These are phyloP conservation scores for Primulina eburnea DNA, from an alignment of 257 asterid genomes.

Conservation along the genomic window DNA sequence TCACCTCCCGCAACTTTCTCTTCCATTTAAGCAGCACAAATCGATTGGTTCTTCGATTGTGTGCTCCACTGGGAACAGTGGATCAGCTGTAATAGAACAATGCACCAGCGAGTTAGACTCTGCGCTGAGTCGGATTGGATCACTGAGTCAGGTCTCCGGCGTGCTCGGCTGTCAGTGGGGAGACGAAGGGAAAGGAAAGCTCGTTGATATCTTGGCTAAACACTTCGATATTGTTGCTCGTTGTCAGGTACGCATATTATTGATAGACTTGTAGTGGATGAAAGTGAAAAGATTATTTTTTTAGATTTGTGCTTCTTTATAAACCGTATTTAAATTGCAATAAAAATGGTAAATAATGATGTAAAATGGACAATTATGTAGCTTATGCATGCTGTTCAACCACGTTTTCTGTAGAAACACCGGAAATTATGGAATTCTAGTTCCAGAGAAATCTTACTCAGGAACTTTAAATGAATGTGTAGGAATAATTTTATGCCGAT, in stretches of 20 bases:
- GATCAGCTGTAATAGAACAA: conserved; percentile 34
- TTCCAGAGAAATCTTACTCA: neutral
- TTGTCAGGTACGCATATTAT: conserved; percentile 60
- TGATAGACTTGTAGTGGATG: neutral
- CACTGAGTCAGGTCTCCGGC: conserved; percentile 91
- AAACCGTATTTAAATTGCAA: neutral
- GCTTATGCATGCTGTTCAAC: neutral
- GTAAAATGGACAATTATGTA: neutral
- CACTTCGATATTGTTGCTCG: conserved; percentile 95
- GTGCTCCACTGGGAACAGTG: conserved; percentile 37
- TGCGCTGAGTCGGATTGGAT: conserved; percentile 51
- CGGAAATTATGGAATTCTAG: neutral
- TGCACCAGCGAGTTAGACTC: conserved; percentile 29
- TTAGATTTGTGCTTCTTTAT: neutral
- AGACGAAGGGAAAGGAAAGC: conserved; percentile 97
- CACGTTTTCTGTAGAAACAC: neutral
- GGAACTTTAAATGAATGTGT: neutral
- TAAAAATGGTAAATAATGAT: neutral
- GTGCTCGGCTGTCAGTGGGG: conserved; percentile 98
- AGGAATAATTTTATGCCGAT: neutral
- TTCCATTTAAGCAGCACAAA: conserved; percentile 19
- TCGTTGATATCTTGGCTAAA: conserved; percentile 82
- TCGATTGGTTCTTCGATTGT: neutral
- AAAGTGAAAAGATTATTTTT: neutral
- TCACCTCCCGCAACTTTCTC: neutral